Conservation (phyloP, 305 asterid species). For the Rubia balearica region DNA sequence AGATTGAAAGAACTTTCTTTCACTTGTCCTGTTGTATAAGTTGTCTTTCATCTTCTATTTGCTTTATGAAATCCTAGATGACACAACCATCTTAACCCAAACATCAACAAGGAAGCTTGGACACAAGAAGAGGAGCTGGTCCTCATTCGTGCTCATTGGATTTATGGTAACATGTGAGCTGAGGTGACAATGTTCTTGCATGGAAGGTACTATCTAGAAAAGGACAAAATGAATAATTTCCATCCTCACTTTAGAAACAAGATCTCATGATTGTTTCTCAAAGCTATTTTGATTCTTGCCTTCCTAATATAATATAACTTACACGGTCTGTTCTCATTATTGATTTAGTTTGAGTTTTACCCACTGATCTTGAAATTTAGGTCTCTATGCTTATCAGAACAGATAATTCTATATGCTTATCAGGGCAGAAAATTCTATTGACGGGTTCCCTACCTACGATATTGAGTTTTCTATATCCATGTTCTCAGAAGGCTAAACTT, state of each 20-base stretch:
- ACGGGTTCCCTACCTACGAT: too few relatives aligned
- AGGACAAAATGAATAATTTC: background rate
- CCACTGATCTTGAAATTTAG: conserved; percentile 16
- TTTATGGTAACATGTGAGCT: conserved; percentile 82
- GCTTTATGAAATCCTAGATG: conserved; percentile 30
- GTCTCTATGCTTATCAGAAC: conserved; percentile 38
- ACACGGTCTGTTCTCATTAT: background rate
- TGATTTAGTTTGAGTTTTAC: conserved; percentile 9
- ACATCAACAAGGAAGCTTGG: conserved; percentile 96
- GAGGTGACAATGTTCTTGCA: conserved; percentile 94
- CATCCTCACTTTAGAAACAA: background rate
- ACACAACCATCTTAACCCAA: conserved; percentile 99
- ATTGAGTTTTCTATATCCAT: too few relatives aligned
- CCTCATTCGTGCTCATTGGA: conserved; percentile 88
- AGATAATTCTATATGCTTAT: conserved; percentile 51
- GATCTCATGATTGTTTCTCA: background rate
- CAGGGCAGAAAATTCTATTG: too few relatives aligned
- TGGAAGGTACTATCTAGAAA: conserved; percentile 57
- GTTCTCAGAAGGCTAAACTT: too few relatives aligned
- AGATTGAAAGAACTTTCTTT: background rate
- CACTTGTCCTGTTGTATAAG: background rate
- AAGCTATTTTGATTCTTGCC: background rate
- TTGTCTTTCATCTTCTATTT: background rate
- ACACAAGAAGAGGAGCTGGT: conserved; percentile 94
- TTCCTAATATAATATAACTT: conserved; percentile 1